Base-by-base conservation (phyloP, 345 rosid genomes). In the Capsella bursapastoris region DNA sequence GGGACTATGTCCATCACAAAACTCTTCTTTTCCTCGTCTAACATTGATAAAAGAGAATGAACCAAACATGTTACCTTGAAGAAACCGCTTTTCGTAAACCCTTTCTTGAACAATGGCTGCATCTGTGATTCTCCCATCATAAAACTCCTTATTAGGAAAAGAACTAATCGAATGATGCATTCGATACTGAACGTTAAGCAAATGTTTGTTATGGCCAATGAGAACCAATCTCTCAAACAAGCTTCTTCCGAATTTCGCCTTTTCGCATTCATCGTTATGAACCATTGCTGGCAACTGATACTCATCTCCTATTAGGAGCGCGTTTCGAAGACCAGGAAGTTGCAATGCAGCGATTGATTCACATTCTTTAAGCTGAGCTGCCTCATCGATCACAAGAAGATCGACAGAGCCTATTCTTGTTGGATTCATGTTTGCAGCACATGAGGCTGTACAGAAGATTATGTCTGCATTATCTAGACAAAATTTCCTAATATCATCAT, bases 141-240 rank as follows among this genome's bases (percentile, higher is more conserved):
- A 90, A 56, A 90, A 86, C 4, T 68, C 68, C 3, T n/a, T 50
- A 50, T 75, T 90, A 0, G 93, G 91, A 38, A 88, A 86, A 29
- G 2, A 15, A 29, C 93, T 88, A 14, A 88, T 88, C 2, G 79
- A 77, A 3, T 88, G 96, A 81, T 90, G 96, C 93, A 90, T 90
- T 32, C 93, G 71, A 52, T 88, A 87, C 58, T 87, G 93, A 12
- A 80, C 75, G 58, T 83, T 44, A 5, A 90, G 72, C 25, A 86
- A 82, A 56, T 88, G 88, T 57, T 83, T 90, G 3, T 72, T 1
- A 27, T 86, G 81, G 15, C 84, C 87, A 41, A 86, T 56, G 0
- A 57, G 11, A 37, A 70, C 85, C 71, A 90, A 69, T 71, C 97
- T 87, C 40, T 86, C 87, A 68, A 88, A 88, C 62, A 88, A 84